Base-by-base conservation (phyloP, 495 filamentous ascomycete genomes). In the Staphylotrichum tortipilum region DNA sequence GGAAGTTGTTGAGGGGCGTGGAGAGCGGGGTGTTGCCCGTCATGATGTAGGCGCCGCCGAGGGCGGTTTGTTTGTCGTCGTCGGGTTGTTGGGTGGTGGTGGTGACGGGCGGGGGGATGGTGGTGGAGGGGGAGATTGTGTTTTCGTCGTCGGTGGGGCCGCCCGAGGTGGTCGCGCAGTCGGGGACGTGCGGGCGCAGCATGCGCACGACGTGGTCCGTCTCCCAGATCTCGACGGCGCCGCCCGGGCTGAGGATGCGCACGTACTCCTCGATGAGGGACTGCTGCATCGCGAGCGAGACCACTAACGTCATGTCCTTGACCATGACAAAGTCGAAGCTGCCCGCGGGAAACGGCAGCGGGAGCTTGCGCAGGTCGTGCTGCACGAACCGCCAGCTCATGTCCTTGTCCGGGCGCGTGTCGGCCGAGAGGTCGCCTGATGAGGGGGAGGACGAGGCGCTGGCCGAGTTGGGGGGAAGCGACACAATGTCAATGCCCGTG, bases 301-400 rank as follows among this genome's bases (percentile, higher is more conserved):
- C 77, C 47, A 79, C 82, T 63, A 94, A 75, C 34, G 80, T 81
- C 55, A 90, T 72, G 63, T 95, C 90, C 64, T 95, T 94, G 47
- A 89, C 78, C 70, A 95, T 88, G 47, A 97, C 79, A 18, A 94
- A 76, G 60, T 95, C 89, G 64, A 95, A 97, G 63, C 88, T 85
- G 19, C 76, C 80, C 51, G 90, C 86, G 5, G 80, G 74, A 49
- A 95, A 90, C 2, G 91, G 91, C 37, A 91, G 71, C 3, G 87
- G 85, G 0, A 77, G 59, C 51, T 77, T 78, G 45, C 88, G 84
- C 47, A 92, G 57, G 65, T 95, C 88, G 62, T 94, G 88, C 65
- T 87, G 88, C 40, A 92, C 81, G 58, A 94, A 95, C 14, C 79
- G 79, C 88, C 88, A 95, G 56, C 84, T 81, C 69, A 95, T 81